phyloP scores from a whole-genome alignment of 768 basidiomycete genomes.

The Collybia nuda region DNA sequence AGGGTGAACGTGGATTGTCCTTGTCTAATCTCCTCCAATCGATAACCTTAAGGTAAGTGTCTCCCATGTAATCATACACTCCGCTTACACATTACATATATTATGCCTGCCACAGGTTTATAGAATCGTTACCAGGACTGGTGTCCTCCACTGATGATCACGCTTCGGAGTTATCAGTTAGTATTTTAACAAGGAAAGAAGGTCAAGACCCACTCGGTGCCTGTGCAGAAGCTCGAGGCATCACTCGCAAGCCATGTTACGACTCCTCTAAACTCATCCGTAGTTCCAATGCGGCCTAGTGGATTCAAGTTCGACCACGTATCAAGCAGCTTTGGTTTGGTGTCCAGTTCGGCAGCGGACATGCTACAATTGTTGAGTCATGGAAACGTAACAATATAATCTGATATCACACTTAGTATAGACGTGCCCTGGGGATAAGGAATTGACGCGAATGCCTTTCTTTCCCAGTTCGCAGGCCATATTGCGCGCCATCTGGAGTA shows the following conservation, averaged over 20 bases:
- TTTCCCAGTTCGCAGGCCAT: constrained; percentile 61
- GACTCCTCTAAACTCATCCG: constrained; percentile 72
- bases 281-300: constrained; percentile 62
- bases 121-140: no score
- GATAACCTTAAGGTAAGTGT: no score
- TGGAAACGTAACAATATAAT: not conserved
- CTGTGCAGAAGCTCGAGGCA: constrained; percentile 74
- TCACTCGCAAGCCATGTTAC: constrained; percentile 70
- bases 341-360: constrained; percentile 52
- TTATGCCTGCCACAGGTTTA: no score
- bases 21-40: no score
- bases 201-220: constrained; percentile 47
- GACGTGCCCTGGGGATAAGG: constrained; percentile 56
- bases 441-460: constrained; percentile 51
- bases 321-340: constrained; percentile 39
- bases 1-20: no score
- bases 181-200: constrained; percentile 11
- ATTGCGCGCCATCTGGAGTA: constrained; percentile 58
- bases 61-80: no score
- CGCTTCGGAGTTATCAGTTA: no score
- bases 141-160: no score
- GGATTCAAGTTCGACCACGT: constrained; percentile 58
- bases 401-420: constrained; percentile 38
- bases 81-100: no score
- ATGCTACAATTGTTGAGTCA: constrained; percentile 32